Base-by-base conservation (phyloP, 345 rosid species). In the Citropsis articulata region DNA sequence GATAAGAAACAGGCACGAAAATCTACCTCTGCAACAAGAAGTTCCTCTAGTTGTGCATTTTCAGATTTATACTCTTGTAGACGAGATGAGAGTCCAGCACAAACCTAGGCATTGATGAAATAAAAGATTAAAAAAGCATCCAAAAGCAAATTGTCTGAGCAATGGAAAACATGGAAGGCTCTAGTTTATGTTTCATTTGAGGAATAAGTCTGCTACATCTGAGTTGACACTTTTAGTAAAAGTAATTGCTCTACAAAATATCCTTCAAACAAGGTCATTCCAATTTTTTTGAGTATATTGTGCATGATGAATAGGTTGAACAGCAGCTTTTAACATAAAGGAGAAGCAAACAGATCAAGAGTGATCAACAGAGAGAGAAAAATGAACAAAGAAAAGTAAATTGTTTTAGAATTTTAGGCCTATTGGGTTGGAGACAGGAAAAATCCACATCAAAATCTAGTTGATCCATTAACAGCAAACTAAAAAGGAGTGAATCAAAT, bases 21-120 rank as follows among this genome's bases (percentile, higher is more conserved):
- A 40, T 69, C 90, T 84, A 93, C 99, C 98, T 97, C 99, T 25
- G 98, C 90, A 80, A 84, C 83, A 76, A 97, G 95, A 91, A 97
- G 98, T 83, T 97, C 99, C 88, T 97, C 99, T 80, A 97, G 89
- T 85, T 97, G 98, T 72, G 98, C 91, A 89, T 94, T 97, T 87
- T 97, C 99, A 79, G 89, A 88, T 83, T 97, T 97, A 81, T 90
- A 91, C 82, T 94, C 99, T 86, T 94, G 99, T 81, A 97, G 97
- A 77, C 99, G 98, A 76, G 93, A 86, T 75, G 96, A 91, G 79
- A 97, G 95, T 80, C 98, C 98, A 86, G 95, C 92, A 83, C 98
- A 94, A 72, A 94, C 95, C 99, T 97, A 83, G 73, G 67, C 12
- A 79, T 53, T 65, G 31, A 69, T 56, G 31, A 60, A 19, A 22